A percentile compares a stretch with the other conserved stretches of the same genome.
Conservation (phyloP, 164 flowering plant genomes). For the Berberis vulgaris region DNA sequence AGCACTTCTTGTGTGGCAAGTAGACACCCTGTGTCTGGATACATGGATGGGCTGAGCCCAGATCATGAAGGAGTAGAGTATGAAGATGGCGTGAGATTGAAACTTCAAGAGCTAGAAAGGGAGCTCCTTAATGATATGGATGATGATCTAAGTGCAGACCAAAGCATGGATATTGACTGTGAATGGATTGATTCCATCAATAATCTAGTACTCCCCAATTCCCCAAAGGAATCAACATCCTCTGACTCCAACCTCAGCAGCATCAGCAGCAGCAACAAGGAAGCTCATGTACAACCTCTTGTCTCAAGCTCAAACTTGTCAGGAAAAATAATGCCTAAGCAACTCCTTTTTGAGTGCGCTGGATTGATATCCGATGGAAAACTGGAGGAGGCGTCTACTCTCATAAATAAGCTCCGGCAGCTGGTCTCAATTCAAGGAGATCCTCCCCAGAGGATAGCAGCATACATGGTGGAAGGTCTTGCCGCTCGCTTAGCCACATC, state of each 20-base stretch:
- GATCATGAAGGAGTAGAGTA: slow-evolving; percentile 29
- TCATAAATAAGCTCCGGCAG: slow-evolving; percentile 57
- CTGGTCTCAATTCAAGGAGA: slow-evolving; percentile 91
- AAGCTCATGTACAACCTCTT: slow-evolving; percentile 19
- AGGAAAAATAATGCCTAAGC: slow-evolving; percentile 42
- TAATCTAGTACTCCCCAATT: slow-evolving; percentile 34
- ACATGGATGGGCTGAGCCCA: slow-evolving; percentile 35
- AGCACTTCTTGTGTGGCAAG: slow-evolving; percentile 10
- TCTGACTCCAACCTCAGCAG: slow-evolving; percentile 54
- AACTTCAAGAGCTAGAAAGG: slow-evolving; percentile 78
- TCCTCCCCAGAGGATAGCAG: slow-evolving; percentile 81
- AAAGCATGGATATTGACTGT: slow-evolving; percentile 53
- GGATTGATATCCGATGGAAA: slow-evolving; percentile 59
- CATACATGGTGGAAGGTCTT: slow-evolving; percentile 98
- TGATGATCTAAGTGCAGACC: slow-evolving; percentile 26
- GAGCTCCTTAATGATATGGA: slow-evolving; percentile 53
- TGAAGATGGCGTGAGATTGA: slow-evolving; percentile 45
- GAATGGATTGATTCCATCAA: slow-evolving; percentile 47
- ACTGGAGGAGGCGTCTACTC: slow-evolving; percentile 43
- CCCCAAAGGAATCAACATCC: slow-evolving; percentile 67
- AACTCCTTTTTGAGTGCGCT: slow-evolving; percentile 74
- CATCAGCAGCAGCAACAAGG: slow-evolving; percentile 55
- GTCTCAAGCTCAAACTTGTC: slow-evolving; percentile 5
- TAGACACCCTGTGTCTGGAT: slow-evolving; percentile 23
- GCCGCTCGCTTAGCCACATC: slow-evolving; percentile 86